Conservation (phyloP, 1,139 yeast genomes). For the Lodderomyces parapsilosis region DNA sequence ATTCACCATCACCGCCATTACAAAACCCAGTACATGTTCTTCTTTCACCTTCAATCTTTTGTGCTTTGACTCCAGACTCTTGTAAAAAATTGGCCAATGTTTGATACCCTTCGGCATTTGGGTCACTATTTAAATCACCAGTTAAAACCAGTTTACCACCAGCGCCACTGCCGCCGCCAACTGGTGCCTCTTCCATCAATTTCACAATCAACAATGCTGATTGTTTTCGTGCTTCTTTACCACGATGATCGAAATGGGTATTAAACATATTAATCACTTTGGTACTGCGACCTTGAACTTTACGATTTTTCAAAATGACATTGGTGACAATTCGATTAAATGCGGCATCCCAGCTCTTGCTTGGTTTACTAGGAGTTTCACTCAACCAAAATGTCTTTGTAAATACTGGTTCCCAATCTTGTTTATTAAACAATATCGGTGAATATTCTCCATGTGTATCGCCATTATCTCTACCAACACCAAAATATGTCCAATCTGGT, state of each 20-base stretch:
- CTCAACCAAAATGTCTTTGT: slow-evolving; percentile 44
- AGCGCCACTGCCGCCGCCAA: too few relatives aligned
- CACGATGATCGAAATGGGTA: slow-evolving; percentile 47
- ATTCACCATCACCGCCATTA: slow-evolving; percentile 18
- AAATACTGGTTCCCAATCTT: slow-evolving; percentile 27
- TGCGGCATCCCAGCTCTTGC: slow-evolving; percentile 42
- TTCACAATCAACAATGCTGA: slow-evolving; percentile 32
- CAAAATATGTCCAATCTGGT: slow-evolving; percentile 36
- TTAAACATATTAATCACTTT: slow-evolving; percentile 33
- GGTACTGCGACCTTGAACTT: slow-evolving; percentile 14
- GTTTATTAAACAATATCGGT: slow-evolving; percentile 38
- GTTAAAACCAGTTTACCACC: slow-evolving; percentile 25
- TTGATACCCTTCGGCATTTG: slow-evolving; percentile 38
- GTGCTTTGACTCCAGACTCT: slow-evolving; percentile 30
- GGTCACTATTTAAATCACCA: slow-evolving; percentile 50
- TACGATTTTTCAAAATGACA: slow-evolving; percentile 21
- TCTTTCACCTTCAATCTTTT: slow-evolving; percentile 25
- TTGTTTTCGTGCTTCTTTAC: slow-evolving; percentile 36
- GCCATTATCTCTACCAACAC: slow-evolving; percentile 50
- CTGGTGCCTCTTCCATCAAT: slow-evolving; percentile 25
- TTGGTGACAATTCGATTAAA: slow-evolving; percentile 40
- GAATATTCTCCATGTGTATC: slow-evolving; percentile 40
- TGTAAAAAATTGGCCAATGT: slow-evolving; percentile 25
- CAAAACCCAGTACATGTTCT: slow-evolving; percentile 42
- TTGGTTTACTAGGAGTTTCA: slow-evolving; percentile 36